These are phyloP conservation scores for Ceratobasidium theobromae DNA, from an alignment of 1,284 basidiomycete genomes.

Conservation along the genomic window DNA sequence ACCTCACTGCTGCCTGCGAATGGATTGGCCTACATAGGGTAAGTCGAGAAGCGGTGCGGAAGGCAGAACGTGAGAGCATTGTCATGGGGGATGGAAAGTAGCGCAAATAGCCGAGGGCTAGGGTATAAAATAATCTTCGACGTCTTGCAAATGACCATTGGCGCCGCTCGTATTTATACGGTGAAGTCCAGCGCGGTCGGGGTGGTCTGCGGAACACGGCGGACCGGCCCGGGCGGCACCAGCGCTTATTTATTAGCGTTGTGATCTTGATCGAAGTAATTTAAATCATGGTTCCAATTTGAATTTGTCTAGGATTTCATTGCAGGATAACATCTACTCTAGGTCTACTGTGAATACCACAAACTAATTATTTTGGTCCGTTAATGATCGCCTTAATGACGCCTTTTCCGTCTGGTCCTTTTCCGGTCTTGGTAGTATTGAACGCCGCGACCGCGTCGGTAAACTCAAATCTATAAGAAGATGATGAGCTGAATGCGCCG, in stretches of 20 bases:
- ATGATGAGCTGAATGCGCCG: neutral
- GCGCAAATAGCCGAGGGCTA: neutral
- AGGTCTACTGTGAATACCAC: neutral
- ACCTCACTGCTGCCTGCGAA: neutral
- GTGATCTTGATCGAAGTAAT: neutral
- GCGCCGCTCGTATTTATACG: slow-evolving; percentile 18
- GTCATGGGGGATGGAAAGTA: neutral
- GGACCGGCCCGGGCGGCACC: neutral
- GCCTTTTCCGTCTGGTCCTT: slow-evolving; percentile 59
- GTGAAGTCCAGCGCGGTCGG: neutral
- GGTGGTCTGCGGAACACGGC: neutral
- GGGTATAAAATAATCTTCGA: no score
- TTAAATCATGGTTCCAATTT: neutral
- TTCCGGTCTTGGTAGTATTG: slow-evolving; percentile 58
- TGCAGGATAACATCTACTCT: neutral
- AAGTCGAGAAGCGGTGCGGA: neutral
- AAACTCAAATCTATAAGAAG: slow-evolving; percentile 46
- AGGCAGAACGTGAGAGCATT: slow-evolving; percentile 22
- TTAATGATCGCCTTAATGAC: slow-evolving; percentile 65
- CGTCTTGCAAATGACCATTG: no score
- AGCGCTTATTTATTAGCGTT: no score
- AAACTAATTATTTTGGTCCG: slow-evolving; percentile 65
- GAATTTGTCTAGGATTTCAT: neutral
- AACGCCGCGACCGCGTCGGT: slow-evolving; percentile 53
- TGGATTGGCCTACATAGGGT: slow-evolving; percentile 2